Conservation (phyloP, 352 stramenopile species). For the Pythium sp. region DNA sequence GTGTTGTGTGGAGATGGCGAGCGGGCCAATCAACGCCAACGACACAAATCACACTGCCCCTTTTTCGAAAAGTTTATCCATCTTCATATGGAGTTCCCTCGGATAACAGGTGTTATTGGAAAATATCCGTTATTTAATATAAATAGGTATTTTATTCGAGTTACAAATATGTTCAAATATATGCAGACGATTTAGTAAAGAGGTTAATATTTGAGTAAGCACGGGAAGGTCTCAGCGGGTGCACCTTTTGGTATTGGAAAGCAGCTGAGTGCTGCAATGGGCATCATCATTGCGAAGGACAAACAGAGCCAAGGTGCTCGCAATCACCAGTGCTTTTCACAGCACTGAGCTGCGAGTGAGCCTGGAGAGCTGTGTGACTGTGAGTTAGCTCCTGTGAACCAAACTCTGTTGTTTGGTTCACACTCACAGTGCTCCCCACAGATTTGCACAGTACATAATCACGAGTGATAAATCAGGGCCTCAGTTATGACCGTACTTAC, state of each 20-base stretch:
- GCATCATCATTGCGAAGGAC: not conserved
- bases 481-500: too few species aligned
- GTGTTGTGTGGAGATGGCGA: not conserved
- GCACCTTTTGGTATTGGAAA: not conserved
- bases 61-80: slow-evolving; percentile 1
- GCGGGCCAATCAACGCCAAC: slow-evolving; percentile 2
- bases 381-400: too few species aligned
- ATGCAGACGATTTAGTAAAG: not conserved
- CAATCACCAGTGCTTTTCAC: not conserved
- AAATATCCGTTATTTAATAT: not conserved
- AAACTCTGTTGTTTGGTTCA: too few species aligned
- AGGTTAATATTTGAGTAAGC: not conserved
- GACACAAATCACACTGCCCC: not conserved
- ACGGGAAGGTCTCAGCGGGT: not conserved
- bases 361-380: too few species aligned
- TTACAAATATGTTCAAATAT: not conserved
- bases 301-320: not conserved
- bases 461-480: slow-evolving; percentile 4
- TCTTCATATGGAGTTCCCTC: not conserved
- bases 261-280: not conserved
- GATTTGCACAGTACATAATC: not conserved
- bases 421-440: too few species aligned
- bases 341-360: too few species aligned
- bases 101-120: not conserved
- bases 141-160: not conserved